Base-by-base conservation (phyloP, 768 basidiomycete genomes). In the Daedaleopsis nitida region DNA sequence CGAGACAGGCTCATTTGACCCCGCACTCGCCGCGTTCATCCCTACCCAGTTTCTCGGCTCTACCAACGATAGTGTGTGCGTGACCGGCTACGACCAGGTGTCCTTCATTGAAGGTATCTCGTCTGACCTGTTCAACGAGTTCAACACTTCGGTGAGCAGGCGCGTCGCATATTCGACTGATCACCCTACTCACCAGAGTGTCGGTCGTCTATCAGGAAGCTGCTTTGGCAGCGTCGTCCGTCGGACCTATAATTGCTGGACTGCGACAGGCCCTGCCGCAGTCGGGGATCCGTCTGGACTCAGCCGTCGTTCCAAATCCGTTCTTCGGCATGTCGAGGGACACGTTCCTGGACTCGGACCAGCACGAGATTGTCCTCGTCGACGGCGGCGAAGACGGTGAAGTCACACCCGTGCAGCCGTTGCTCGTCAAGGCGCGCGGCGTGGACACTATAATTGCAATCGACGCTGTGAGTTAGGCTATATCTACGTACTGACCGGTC, bases 371-470 rank as follows among this genome's bases (percentile, higher is more conserved):
- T 11, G 79, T 86, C 51, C 80, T 92, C 21, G 81, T 92, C 17
- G 91, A 91, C 68, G 91, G 91, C 0, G 78, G 85, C 19, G 85
- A 86, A 21, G 90, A 91, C 67, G 71, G 73, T 11, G 88, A 91
- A 67, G 87, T 89, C 67, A 70, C 91, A 8, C 93, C 93, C 0
- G 76, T 89, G 24, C 85, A 83, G 19, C 87, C 88, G 1, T 74
- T 92, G 27, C 81, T 94, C 56, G 85, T 92, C 27, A 87, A 84
- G 51, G 80, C 83, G 1, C 81, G 94, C 52, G 78, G 70, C 0
- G 66, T 94, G 44, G 93, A 96, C 68, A 83, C 89, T 5, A 83
- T 95, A 65, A 77, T 96, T 16, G 89, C 88, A 0, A 75, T 92
- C 19, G 93, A 95, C 68, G 82, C 81, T 3, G 70, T 72, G 51